Conservation (phyloP, 2,329 filamentous ascomycete genomes). For the Fusarium siculi region DNA sequence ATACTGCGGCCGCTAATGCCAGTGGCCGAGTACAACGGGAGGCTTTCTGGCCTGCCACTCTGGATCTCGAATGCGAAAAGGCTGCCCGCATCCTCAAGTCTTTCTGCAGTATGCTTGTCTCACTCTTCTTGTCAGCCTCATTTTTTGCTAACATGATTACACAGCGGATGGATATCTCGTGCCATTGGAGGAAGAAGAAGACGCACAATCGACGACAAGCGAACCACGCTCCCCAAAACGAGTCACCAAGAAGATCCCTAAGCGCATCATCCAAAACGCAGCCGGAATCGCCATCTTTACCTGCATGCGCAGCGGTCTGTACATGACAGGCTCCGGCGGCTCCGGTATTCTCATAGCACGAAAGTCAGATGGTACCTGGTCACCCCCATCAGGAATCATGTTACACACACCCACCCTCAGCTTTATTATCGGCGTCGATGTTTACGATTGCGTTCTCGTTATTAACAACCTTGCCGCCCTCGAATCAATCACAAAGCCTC, state of each 20-base stretch:
- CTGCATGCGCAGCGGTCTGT: conserved; percentile 92
- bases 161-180: conserved; percentile 67
- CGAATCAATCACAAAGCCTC: conserved; percentile 82
- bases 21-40: conserved; percentile 59
- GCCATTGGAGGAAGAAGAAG: conserved; percentile 53
- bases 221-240: conserved; percentile 62
- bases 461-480: conserved; percentile 89
- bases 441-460: conserved; percentile 94
- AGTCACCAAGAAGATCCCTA: conserved; percentile 83
- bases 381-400: conserved; percentile 89
- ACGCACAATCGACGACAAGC: conserved; percentile 45
- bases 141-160: conserved; percentile 33
- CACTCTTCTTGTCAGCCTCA: not conserved
- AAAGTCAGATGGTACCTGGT: conserved; percentile 89
- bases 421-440: conserved; percentile 90
- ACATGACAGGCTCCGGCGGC: conserved; percentile 90
- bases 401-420: conserved; percentile 89
- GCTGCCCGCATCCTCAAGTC: conserved; percentile 88
- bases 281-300: conserved; percentile 94
- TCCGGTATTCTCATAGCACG: conserved; percentile 87
- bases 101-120: conserved; percentile 75
- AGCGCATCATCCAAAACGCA: conserved; percentile 85
- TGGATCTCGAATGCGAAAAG: conserved; percentile 93
- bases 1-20: conserved; percentile 49
- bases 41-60: conserved; percentile 84